Base-by-base conservation (phyloP, 768 basidiomycete species). In the Leccinellum albellum region DNA sequence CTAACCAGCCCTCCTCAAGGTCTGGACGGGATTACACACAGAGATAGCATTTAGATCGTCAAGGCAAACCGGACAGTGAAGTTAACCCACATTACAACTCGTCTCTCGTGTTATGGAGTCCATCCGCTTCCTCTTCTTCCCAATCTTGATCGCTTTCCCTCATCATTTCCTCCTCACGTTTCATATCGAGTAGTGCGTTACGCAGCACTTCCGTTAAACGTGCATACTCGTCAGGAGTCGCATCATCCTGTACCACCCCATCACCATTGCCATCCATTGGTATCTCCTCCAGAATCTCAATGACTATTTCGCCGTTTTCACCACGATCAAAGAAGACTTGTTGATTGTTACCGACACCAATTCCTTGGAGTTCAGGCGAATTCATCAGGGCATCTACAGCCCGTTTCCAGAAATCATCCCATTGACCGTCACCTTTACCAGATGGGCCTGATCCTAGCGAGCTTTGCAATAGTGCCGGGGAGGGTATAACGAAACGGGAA, bases 161-260 rank as follows among this genome's bases (percentile, higher is more conserved):
- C 55, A 62, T 50, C 64, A 68, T 42, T 57, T 56, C 58, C 61
- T 64, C 68, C 45, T 74, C 75, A 51, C 71, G 73, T 50, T 72
- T 74, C 60, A 82, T 73, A 59, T 85, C 79, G 61, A 75, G 77
- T 3, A 84, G 82, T 20, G 80, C 82, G 24, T 76, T 80, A 24
- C 80, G 79, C 44, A 89, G 67, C 37, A 78, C 75, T 14, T 82
- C 78, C 40, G 75, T 74, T 46, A 87, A 69, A 40, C 71, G 73
- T 55, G 80, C 76, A 61, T 73, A 66, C 63, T 78, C 73, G 56
- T 73, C 71, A 59, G 73, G 63, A 61, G 74, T 72, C 46, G 73
- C 61, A 58, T 75, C 70, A 33, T 62, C 66, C 40, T 58, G 64
- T 42, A 48, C 64, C 44, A 24, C 52, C 14, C 57, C 67, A 50